Base-by-base conservation (phyloP, 768 basidiomycete genomes). In the Termitomyces sp. region DNA sequence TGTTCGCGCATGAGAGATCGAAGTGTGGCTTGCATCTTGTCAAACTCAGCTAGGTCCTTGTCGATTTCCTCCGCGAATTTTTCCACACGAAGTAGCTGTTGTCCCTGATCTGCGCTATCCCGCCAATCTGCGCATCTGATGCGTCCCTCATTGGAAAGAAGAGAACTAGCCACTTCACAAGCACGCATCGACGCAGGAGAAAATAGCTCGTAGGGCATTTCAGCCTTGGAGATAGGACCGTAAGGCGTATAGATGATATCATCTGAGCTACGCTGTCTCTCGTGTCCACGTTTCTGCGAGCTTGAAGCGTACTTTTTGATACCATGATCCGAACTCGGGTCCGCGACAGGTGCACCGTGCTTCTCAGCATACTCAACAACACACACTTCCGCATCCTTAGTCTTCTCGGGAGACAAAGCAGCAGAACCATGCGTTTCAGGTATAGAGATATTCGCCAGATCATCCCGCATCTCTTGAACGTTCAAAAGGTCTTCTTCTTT, bases 201-300 rank as follows among this genome's bases (percentile, higher is more conserved):
- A 29, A 59, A 59, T 3, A 59, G 27, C 34, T 57, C 50, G 12
- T 57, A 57, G 14, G 56, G 56, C 41, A 57, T 51, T 32, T 46
- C 24, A 2, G n/a, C 42, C 26, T 52, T 1, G 18, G 43, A 8
- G 8, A 52, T 36, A 18, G 16, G 22, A 18, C 56, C 56, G 29
- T 12, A 34, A 18, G 49, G 1, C 7, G 56, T 57, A 16, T 57
- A 53, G 7, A 13, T 22, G 4, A 41, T 36, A 22, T 41, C 29
- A 5, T 29, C 27, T 39, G 29, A 31, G 26, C 16, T 46, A 18
- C 37, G 12, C 5, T 20, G 8, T 10, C 37, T 12, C 51, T 27
- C 41, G n/a, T n/a, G 43, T 32, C 43, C 31, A 46, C 22, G 22
- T 13, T 46, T 20, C 18, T 53, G 44, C 6, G 32, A 24, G n/a